Evolutionary conservation across 2,329 filamentous ascomycete species (phyloP), one percentile per base, ranked within the genome.

Genomic region (Hypoxylon sp.): DNA sequence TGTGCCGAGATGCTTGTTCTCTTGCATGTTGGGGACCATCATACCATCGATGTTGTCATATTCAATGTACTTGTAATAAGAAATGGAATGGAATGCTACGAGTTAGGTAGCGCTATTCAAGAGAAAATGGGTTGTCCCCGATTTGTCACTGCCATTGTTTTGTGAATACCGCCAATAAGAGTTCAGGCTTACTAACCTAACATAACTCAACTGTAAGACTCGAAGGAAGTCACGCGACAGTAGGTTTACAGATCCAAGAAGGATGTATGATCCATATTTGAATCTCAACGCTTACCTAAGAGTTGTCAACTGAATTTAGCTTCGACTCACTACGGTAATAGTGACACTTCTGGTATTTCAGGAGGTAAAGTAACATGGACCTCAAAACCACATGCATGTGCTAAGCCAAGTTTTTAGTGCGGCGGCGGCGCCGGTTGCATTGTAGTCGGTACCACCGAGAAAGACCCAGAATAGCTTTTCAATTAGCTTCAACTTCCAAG

Each of bases 21-120:
- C 22, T 61, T 53, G 24, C 17, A 24, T 53, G 8, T 44, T 24
- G n/a, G 60, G 53, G 44, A 14, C 24, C 37, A 31, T 46, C 55
- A 47, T 63, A 52, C 64, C 59, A 48, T 46, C 35, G 47, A 66
- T 69, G 66, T 66, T 55, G 51, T 54, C 44, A 37, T 33, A 61
- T 46, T 46, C 52, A 39, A 37, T 66, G 63, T 66, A 66, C 63
- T 57, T 62, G 50, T 66, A 66, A 62, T 66, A 57, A 4, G 26
- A 35, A 42, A 26, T 52, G 57, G 53, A 64, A 60, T 58, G 58
- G 13, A 59, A 50, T 39, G 57, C 57, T 31, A 51, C 35, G 14
- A 17, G 6, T 31, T 31, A 31, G 29, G 26, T 37, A 33, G 22
- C 31, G 10, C 46, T 57, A 48, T 64, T 53, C 47, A 54, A 59